Conservation (phyloP, 2,329 filamentous ascomycete species). For the Colletotrichum sp. region DNA sequence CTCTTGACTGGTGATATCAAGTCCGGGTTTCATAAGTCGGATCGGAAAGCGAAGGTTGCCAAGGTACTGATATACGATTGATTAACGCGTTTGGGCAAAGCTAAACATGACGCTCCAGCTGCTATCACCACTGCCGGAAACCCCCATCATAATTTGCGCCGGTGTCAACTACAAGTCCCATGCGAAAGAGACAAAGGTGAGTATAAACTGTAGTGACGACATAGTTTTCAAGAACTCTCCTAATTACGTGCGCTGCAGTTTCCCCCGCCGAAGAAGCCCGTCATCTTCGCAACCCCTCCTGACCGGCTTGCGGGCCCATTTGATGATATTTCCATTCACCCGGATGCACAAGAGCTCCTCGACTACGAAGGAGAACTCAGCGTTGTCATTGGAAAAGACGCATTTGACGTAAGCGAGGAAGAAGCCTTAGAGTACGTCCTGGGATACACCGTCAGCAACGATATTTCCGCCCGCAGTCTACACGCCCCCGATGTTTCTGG, state of each 20-base stretch:
- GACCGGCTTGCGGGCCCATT: neutral
- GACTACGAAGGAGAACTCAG: neutral
- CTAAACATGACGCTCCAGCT: neutral
- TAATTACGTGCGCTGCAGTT: neutral
- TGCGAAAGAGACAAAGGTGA: neutral
- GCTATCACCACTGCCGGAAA: neutral
- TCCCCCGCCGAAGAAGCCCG: neutral
- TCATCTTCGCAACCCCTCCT: neutral
- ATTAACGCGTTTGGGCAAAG: neutral
- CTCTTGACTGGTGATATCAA: neutral
- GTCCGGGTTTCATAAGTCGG: neutral
- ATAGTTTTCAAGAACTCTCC: neutral
- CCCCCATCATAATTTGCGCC: neutral
- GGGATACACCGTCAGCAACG: constrained; percentile 60
- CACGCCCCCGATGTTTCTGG: constrained; percentile 54
- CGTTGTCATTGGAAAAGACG: constrained; percentile 47
- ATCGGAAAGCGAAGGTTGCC: neutral
- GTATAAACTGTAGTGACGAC: neutral
- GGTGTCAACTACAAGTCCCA: neutral
- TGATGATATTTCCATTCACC: neutral
- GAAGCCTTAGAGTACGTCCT: constrained; percentile 49
- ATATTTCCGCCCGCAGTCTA: constrained; percentile 56
- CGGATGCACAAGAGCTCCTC: neutral
- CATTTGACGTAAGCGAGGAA: constrained; percentile 46
- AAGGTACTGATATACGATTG: neutral